Conservation (phyloP, 2,329 filamentous ascomycete species). For the Gaeumannomyces sp. region DNA sequence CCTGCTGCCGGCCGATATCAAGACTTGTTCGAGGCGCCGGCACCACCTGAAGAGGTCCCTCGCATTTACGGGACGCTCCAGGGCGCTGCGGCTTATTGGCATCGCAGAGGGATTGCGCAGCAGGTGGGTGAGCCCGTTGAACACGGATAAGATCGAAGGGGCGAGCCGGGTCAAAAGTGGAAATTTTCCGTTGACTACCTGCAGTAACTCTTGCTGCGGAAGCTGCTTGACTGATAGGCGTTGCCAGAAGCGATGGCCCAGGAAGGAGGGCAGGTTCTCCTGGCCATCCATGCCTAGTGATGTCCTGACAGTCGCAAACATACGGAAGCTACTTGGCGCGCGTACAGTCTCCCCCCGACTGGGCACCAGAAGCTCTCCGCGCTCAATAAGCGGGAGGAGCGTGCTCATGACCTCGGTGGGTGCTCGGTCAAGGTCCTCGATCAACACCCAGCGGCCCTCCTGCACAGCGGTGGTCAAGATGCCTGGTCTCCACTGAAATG, state of each 20-base stretch:
- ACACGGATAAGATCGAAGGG: slow-evolving; percentile 53
- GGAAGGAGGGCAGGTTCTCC: slow-evolving; percentile 64
- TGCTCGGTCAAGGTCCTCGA: slow-evolving; percentile 92
- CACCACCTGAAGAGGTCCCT: slow-evolving; percentile 89
- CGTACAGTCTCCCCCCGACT: slow-evolving; percentile 80
- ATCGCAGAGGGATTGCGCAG: slow-evolving; percentile 26
- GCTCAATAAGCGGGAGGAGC: slow-evolving; percentile 85
- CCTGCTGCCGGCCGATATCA: slow-evolving; percentile 53
- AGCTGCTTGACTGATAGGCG: slow-evolving; percentile 64
- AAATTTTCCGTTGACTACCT: slow-evolving; percentile 66
- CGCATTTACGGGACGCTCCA: slow-evolving; percentile 46
- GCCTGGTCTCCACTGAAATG: slow-evolving; percentile 87
- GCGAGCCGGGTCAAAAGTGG: slow-evolving; percentile 61
- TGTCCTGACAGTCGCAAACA: slow-evolving; percentile 87
- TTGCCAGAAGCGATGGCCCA: slow-evolving; percentile 84
- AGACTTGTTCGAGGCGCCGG: slow-evolving; percentile 61
- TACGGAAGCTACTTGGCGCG: slow-evolving; percentile 77
- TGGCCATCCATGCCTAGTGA: slow-evolving; percentile 60
- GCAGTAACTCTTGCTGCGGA: slow-evolving; percentile 61
- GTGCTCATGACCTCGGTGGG: slow-evolving; percentile 93
- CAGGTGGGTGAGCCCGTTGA: slow-evolving; percentile 45
- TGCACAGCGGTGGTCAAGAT: slow-evolving; percentile 88
- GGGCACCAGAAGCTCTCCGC: slow-evolving; percentile 83
- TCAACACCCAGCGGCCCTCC: slow-evolving; percentile 93
- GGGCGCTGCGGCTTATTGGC: slow-evolving; percentile 26